Percentiles rank a stretch among this genome's conserved stretches.
Evolutionary conservation across 305 asterid species (phyloP).

Genomic region (Fraxinus greggii): DNA sequence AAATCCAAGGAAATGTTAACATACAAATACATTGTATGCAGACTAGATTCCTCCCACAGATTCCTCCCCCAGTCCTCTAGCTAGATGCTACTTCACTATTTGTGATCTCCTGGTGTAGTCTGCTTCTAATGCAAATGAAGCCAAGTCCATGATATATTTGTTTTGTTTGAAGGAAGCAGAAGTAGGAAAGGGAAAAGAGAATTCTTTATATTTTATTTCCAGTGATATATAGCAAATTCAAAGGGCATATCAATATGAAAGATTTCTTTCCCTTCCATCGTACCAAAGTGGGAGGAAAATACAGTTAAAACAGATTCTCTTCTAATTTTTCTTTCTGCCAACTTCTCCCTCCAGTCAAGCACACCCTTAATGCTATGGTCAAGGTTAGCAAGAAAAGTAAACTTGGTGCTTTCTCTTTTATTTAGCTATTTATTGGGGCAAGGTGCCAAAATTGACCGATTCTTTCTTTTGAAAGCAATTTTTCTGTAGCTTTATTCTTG

Average conservation of each 20-base stretch:
- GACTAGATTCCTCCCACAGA: neutral
- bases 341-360: neutral
- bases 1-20: neutral
- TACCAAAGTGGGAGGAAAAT: neutral
- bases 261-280: neutral
- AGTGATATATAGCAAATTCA: neutral
- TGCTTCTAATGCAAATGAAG: neutral
- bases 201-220: neutral
- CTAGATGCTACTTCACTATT: neutral
- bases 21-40: neutral
- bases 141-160: neutral
- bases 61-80: neutral
- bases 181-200: neutral
- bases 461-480: slow-evolving; percentile 10
- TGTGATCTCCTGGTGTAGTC: neutral
- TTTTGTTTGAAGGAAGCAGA: neutral
- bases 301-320: neutral
- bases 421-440: neutral
- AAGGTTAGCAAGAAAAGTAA: neutral
- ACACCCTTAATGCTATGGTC: neutral
- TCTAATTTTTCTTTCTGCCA: neutral
- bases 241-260: neutral
- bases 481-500: neutral
- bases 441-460: neutral
- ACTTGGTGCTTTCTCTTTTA: neutral